These are phyloP conservation scores for Neltuma alba DNA, from an alignment of 306 rosid genomes.

Conservation along the genomic window DNA sequence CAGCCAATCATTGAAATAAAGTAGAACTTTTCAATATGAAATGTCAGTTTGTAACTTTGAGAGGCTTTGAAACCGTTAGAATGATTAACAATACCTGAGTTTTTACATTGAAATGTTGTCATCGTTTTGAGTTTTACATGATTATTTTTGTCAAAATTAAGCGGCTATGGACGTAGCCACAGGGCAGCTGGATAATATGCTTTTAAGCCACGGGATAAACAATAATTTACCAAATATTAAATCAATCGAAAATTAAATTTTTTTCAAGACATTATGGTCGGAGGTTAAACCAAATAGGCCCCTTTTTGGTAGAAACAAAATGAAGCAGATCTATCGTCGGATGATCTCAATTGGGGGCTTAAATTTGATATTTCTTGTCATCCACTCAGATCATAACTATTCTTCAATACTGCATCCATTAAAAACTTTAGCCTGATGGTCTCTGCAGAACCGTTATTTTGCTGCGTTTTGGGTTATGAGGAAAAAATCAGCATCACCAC, in stretches of 20 bases:
- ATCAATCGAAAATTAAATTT: background rate
- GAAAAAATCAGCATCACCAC: constrained; percentile 48
- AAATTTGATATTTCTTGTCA: background rate
- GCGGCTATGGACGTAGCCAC: background rate
- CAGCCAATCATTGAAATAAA: background rate
- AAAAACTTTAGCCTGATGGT: constrained; percentile 8
- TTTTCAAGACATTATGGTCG: background rate
- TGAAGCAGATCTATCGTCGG: constrained; percentile 4
- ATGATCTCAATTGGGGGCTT: background rate
- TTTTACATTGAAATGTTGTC: background rate
- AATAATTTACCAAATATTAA: background rate
- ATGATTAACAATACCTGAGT: too few relatives aligned
- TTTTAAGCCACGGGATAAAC: background rate
- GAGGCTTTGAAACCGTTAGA: background rate
- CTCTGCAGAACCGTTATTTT: constrained; percentile 80
- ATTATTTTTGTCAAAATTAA: background rate
- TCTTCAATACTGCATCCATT: background rate
- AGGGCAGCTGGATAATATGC: background rate
- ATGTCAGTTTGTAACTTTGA: background rate
- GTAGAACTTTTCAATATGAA: background rate
- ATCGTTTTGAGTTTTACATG: background rate
- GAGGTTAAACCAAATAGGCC: background rate
- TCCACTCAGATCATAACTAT: background rate
- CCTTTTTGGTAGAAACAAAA: background rate
- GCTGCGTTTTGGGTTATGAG: constrained; percentile 96